Base-by-base conservation (phyloP, 805 yeast species). In the Metschnikowia picachoensis region DNA sequence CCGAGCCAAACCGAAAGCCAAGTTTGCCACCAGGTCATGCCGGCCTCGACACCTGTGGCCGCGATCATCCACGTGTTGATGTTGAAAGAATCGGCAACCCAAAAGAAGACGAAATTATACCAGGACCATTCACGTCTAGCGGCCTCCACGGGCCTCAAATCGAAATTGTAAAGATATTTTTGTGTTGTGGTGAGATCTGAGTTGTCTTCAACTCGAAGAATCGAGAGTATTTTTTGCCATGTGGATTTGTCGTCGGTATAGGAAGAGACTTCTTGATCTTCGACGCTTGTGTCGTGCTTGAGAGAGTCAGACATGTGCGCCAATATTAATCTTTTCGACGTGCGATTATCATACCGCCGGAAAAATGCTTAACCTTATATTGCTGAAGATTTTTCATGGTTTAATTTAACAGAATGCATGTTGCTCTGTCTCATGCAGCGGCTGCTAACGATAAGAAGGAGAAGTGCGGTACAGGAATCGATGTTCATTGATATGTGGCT, bases 41-140 rank as follows among this genome's bases (percentile, higher is more conserved):
- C 79, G 44, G 74, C 72, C 47, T 85, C 83, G 31, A 71, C 66
- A 57, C 95, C 95, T 0, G 95, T 85, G 8, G 92, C 82, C 2
- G 95, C 96, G 56, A 89, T 87, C 70, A 86, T 90, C 89, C 92
- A 88, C 6, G 96, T 87, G 63, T 87, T 88, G 60, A 89, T 81
- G 66, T 89, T 89, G 70, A 89, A 87, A 30, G 95, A 82, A 62
- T 89, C 97, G 0, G 96, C 89, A 47, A 89, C 65, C 97, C 97
- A 89, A 57, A 87, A 85, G 52, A 78, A 80, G 12, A 85, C 82
- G 61, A 70, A 89, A 63, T 88, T 87, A 64, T 72, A 82, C 95
- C 95, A 87, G 28, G 78, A 68, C 97, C 97, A 89, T n/a, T 78
- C 76, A 58, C 96, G 74, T 58, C 95, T 79, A 3, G 68, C 77